Evolutionary conservation across 225 moss, liverwort and hornwort species (phyloP).

Genomic region (Pleurozium schreberi): DNA sequence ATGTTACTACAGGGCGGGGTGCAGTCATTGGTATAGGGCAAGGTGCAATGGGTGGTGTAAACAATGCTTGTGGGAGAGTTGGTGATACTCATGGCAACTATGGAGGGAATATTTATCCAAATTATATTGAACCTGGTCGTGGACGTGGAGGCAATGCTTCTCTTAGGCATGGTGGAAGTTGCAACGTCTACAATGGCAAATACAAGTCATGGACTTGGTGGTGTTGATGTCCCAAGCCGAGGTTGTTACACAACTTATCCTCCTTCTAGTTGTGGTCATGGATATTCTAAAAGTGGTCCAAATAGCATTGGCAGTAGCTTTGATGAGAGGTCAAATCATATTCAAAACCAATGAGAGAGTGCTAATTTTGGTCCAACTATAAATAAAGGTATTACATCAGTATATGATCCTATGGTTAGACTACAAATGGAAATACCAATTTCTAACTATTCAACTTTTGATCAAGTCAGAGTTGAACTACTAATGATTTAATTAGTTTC

Average conservation of each 20-base stretch:
- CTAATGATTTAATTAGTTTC: not conserved
- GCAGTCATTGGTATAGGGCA: rapidly evolving
- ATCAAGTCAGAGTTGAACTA: not conserved
- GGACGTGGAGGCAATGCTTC: not conserved
- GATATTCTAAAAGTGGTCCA: not conserved
- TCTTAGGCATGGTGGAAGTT: not conserved
- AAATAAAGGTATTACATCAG: not conserved
- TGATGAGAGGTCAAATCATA: not conserved
- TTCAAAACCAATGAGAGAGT: not conserved
- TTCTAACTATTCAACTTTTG: not conserved
- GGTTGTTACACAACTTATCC: not conserved
- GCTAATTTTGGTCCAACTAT: rapidly evolving
- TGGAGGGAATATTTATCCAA: too few relatives aligned
- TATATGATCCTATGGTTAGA: not conserved
- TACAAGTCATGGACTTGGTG: not conserved
- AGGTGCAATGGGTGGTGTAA: not conserved
- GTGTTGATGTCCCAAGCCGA: rapidly evolving
- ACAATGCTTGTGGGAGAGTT: not conserved
- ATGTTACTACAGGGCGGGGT: not conserved
- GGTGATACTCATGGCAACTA: too few relatives aligned
- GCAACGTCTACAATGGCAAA: not conserved
- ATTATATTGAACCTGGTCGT: not conserved
- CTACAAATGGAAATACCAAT: not conserved
- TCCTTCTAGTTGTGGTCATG: rapidly evolving
- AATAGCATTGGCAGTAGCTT: not conserved